Conservation (phyloP, 225 moss, liverwort and hornwort species). For the Climacium dendroides region DNA sequence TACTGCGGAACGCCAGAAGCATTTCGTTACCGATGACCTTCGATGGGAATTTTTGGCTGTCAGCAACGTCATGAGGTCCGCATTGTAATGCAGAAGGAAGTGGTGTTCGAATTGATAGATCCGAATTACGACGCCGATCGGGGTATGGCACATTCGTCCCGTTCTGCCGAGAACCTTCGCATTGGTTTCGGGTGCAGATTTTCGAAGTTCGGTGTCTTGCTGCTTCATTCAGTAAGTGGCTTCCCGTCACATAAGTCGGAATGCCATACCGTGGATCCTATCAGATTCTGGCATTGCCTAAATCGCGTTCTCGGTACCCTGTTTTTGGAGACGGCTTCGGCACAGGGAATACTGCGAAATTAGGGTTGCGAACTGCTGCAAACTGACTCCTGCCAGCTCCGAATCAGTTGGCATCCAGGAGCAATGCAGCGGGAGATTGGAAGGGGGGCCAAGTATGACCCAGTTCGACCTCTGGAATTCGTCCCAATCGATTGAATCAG, state of each 20-base stretch:
- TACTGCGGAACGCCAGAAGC: neutral
- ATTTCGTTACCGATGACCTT: neutral
- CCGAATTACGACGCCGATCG: neutral
- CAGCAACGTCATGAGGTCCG: neutral
- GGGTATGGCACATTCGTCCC: neutral
- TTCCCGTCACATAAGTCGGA: neutral
- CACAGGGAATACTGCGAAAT: neutral
- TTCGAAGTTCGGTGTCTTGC: neutral
- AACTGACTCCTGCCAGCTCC: neutral
- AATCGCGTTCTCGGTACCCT: neutral
- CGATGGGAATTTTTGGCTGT: neutral
- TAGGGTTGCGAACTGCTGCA: neutral
- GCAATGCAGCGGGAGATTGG: neutral
- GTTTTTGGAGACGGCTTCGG: no score
- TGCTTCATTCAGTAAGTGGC: neutral
- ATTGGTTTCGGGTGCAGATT: neutral
- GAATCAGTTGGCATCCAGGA: neutral
- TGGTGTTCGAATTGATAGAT: neutral
- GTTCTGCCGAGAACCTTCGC: neutral
- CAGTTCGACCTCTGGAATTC: neutral
- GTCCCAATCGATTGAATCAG: neutral
- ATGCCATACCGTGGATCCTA: neutral
- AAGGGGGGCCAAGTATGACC: neutral
- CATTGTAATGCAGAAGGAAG: neutral
- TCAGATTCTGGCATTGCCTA: neutral